These are phyloP conservation scores for Trichosporon asahii DNA, from an alignment of 1,284 basidiomycete genomes.

Conservation along the genomic window DNA sequence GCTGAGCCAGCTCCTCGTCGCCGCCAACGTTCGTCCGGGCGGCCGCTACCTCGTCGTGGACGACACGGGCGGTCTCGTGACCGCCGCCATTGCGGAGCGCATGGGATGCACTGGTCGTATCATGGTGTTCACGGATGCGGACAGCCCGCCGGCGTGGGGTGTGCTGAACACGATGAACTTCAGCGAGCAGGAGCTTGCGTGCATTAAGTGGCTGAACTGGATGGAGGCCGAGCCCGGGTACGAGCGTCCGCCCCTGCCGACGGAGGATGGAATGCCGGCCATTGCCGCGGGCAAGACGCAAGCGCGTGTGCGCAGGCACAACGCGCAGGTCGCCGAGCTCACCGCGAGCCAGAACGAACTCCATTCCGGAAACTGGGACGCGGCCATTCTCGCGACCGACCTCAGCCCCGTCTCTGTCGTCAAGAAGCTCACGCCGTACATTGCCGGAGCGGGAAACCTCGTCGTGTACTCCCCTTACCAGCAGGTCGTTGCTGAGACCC, in stretches of 20 bases:
- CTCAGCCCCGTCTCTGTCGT: constrained; percentile 84
- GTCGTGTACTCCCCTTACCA: constrained; percentile 80
- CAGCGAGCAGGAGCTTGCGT: constrained; percentile 59
- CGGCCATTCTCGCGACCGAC: constrained; percentile 74
- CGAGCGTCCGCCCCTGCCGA: constrained; percentile 36
- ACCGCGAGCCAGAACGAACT: constrained; percentile 70
- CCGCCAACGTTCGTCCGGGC: constrained; percentile 79
- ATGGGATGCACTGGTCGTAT: constrained; percentile 81
- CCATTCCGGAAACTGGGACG: constrained; percentile 82
- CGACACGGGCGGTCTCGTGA: constrained; percentile 85
- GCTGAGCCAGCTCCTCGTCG: constrained; percentile 78
- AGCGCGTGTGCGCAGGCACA: constrained; percentile 34
- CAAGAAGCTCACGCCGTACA: constrained; percentile 67
- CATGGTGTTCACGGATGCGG: constrained; percentile 81
- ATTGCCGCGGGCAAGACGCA: constrained; percentile 36
- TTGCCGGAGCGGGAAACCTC: constrained; percentile 80
- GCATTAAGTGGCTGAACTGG: constrained; percentile 80
- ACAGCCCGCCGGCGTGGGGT: constrained; percentile 89
- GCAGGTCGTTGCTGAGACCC: constrained; percentile 74
- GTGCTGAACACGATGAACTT: constrained; percentile 85
- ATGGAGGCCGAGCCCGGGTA: constrained; percentile 76
- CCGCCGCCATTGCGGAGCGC: constrained; percentile 77
- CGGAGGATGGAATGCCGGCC: constrained; percentile 36
- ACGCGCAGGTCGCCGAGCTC: constrained; percentile 53
- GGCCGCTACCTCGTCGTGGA: constrained; percentile 87